Percentiles rank a stretch among this genome's conserved stretches.
Evolutionary conservation across 495 filamentous ascomycete species (phyloP).

Genomic region (Aspergillus conjunctus): DNA sequence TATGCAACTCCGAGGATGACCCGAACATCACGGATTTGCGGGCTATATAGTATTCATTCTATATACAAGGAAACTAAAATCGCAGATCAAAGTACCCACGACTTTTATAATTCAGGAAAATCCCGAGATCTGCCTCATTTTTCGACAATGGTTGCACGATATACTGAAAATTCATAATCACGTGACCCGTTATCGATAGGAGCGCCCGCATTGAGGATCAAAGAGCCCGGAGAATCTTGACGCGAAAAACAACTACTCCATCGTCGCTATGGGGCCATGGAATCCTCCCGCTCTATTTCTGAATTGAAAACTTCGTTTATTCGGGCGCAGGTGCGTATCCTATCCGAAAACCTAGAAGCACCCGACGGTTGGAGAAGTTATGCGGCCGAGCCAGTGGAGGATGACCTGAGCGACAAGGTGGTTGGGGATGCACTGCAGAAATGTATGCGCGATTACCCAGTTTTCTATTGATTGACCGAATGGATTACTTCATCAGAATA

Average conservation of each 20-base stretch:
- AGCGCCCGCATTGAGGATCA: slow-evolving; percentile 7
- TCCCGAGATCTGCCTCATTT: not conserved
- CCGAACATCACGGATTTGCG: not conserved
- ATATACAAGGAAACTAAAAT: too few relatives aligned
- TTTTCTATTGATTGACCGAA: slow-evolving; percentile 1
- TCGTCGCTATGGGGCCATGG: slow-evolving; percentile 40
- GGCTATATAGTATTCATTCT: not conserved
- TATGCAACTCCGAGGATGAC: slow-evolving; percentile 17
- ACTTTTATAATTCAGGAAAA: not conserved
- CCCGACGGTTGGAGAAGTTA: slow-evolving; percentile 59
- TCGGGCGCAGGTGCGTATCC: slow-evolving; percentile 60
- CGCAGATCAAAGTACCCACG: not conserved
- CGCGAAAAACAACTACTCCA: slow-evolving; percentile 5
- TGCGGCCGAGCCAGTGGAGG: slow-evolving; percentile 45
- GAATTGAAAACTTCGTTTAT: slow-evolving; percentile 68
- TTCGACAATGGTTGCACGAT: not conserved
- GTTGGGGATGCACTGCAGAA: slow-evolving; percentile 60
- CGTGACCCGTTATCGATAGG: slow-evolving; percentile 31
- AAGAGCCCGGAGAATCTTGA: slow-evolving; percentile 9
- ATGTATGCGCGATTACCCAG: slow-evolving; percentile 31
- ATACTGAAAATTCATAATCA: not conserved
- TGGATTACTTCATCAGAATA: not conserved
- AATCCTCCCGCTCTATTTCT: slow-evolving; percentile 54
- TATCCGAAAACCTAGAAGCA: slow-evolving; percentile 58
- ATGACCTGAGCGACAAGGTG: slow-evolving; percentile 52